Evolutionary conservation across 176 grass and related monocot species (phyloP).

Genomic region (Musa itinerans): DNA sequence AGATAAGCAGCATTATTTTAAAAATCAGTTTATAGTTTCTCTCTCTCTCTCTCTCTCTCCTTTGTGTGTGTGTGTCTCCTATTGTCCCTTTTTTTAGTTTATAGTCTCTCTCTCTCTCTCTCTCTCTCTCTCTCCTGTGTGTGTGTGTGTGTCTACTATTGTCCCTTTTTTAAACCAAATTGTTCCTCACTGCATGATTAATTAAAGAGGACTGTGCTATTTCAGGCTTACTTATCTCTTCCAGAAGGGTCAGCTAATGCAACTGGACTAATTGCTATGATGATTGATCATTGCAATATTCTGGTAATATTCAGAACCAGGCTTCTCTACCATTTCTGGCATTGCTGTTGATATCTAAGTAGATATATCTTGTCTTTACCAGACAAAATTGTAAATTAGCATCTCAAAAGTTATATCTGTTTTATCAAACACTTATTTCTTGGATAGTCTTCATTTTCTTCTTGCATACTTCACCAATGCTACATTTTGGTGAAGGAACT

Average conservation of each 20-base stretch:
- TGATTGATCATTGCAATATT: conserved; percentile 42
- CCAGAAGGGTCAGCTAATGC: conserved; percentile 45
- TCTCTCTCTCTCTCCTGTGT: no score
- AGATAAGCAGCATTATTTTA: not conserved
- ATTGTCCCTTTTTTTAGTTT: not conserved
- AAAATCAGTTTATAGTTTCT: not conserved
- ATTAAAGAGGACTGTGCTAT: conserved; percentile 14
- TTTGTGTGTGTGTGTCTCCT: not conserved
- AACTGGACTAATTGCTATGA: conserved; percentile 55
- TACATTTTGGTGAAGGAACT: no score
- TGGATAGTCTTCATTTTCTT: not conserved
- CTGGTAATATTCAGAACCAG: conserved; percentile 27
- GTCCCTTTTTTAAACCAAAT: not conserved
- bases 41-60: not conserved
- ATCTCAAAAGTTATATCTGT: not conserved
- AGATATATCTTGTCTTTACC: not conserved
- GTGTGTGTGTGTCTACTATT: not conserved
- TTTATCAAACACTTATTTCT: no score
- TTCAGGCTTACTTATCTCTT: conserved; percentile 69
- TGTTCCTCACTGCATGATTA: not conserved
- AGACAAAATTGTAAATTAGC: not conserved
- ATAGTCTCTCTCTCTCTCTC: no score
- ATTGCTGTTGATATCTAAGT: not conserved
- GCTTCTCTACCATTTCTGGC: not conserved
- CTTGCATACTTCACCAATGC: not conserved